Conservation (phyloP, 2,329 filamentous ascomycete genomes). For the Penicillium freii region DNA sequence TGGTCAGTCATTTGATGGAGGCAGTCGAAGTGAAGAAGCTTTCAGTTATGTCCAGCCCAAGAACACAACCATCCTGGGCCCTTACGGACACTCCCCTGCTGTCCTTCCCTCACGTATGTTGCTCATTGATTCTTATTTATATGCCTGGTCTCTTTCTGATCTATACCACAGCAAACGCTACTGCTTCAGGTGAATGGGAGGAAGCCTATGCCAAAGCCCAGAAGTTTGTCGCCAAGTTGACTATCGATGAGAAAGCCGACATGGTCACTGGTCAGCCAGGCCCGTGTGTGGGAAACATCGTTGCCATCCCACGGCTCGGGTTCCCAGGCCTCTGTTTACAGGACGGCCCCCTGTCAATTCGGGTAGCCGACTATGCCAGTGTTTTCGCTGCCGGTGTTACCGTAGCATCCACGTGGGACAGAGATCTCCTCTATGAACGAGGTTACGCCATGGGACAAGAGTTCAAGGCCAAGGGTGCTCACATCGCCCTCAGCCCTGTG, state of each 20-base stretch:
- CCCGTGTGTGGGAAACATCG: constrained; percentile 35
- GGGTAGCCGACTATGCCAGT: constrained; percentile 66
- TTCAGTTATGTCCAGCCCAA: constrained; percentile 7
- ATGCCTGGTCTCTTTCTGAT: background rate
- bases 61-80: constrained; percentile 7
- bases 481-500: constrained; percentile 45
- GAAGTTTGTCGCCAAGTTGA: constrained; percentile 20
- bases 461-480: constrained; percentile 33
- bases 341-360: constrained; percentile 52
- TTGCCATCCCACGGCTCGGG: constrained; percentile 29
- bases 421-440: constrained; percentile 53
- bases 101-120: constrained; percentile 7
- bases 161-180: background rate
- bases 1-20: constrained; percentile 6
- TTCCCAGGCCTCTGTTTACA: constrained; percentile 34
- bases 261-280: constrained; percentile 30
- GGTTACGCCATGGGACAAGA: constrained; percentile 57
- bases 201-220: constrained; percentile 8
- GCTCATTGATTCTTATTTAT: too few relatives aligned
- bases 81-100: constrained; percentile 9
- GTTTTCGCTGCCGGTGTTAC: constrained; percentile 74
- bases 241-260: constrained; percentile 27
- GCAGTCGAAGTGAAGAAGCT: constrained; percentile 2
- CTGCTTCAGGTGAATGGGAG: background rate
- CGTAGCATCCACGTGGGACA: constrained; percentile 62